Evolutionary conservation across 2,329 filamentous ascomycete species (phyloP), one percentile per base, ranked within the genome.

Genomic region (Chalaropsis thielavioides): DNA sequence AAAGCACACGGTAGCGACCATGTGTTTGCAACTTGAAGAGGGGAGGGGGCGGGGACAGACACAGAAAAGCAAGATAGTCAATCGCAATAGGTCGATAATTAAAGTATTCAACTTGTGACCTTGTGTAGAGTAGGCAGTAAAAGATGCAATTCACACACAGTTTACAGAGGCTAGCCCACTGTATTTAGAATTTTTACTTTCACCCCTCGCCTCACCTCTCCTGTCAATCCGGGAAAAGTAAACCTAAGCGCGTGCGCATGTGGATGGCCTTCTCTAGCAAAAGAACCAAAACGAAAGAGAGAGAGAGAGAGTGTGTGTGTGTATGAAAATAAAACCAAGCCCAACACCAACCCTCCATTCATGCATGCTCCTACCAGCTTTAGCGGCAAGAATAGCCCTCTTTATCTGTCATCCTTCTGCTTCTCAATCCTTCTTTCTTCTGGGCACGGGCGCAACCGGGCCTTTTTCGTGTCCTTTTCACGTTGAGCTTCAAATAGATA

Each of bases 381-480:
- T 38, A 58, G 51, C n/a, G 24, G 51, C 24, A 58, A 38, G 51
- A 58, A 58, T 58, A 58, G 51, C 27, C 51, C 27, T 58, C 51
- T 58, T 35, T 58, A 58, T 58, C 51, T 58, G 51, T 35, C 51
- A 58, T 58, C 51, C 51, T 58, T 58, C 51, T 58, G 27, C 17
- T 58, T 31, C 22, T 15, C 15, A 35, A 35, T 58, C 24, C 51
- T 58, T 58, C 19, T 27, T 58, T 27, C 27, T 46, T 31, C 51
- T 58, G 24, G 17, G 51, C 51, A 38, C 51, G 51, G 51, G 27
- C 51, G 24, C 51, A 58, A n/a, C 51, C 51, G 51, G 51, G 51
- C 51, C 51, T 54, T 58, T 58, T 56, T 58, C 31, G 24, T 35
- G 27, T n/a, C 43, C 15, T 46, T 17, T 46, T n/a, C n/a, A 58